Percentiles rank a stretch among this genome's conserved stretches.
Conservation (phyloP, 805 yeast genomes). For the Candida boleticola region DNA sequence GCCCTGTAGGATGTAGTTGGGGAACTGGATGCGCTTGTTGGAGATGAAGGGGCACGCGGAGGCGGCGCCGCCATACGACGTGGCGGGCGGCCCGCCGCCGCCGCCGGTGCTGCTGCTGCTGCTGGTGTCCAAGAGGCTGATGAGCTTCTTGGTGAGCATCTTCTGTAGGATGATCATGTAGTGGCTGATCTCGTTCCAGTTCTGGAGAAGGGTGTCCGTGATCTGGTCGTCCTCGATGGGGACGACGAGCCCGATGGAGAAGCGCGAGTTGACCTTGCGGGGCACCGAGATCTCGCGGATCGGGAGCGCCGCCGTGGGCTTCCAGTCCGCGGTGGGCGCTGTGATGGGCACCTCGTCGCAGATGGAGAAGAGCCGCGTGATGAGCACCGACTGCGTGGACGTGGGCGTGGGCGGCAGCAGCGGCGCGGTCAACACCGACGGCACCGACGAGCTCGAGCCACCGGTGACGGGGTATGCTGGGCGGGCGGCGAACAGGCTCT, state of each 20-base stretch:
- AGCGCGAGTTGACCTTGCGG: constrained; percentile 29
- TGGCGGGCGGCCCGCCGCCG: not conserved
- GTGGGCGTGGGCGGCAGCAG: not conserved
- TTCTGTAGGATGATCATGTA: constrained; percentile 40
- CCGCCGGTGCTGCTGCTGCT: not conserved
- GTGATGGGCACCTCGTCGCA: constrained; percentile 21
- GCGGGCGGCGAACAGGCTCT: not conserved
- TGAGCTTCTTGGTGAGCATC: constrained; percentile 36
- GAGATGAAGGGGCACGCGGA: constrained; percentile 20
- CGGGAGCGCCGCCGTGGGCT: constrained; percentile 41
- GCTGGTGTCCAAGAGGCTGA: constrained; percentile 17
- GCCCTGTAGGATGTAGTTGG: constrained; percentile 36
- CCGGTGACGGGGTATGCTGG: too few species aligned
- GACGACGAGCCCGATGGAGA: constrained; percentile 47
- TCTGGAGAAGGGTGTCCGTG: constrained; percentile 43
- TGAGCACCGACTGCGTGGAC: constrained; percentile 22
- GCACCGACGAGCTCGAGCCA: not conserved
- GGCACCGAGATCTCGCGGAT: constrained; percentile 17
- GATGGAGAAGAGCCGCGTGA: constrained; percentile 46
- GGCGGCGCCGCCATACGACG: not conserved
- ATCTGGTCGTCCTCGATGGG: constrained; percentile 40
- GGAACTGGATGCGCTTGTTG: constrained; percentile 37
- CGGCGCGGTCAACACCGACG: not conserved
- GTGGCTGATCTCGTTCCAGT: constrained; percentile 48
- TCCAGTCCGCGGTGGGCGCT: constrained; percentile 36